Evolutionary conservation across 768 basidiomycete species (phyloP), one percentile per base, ranked within the genome.

Genomic region (Kockovaella imperatae): DNA sequence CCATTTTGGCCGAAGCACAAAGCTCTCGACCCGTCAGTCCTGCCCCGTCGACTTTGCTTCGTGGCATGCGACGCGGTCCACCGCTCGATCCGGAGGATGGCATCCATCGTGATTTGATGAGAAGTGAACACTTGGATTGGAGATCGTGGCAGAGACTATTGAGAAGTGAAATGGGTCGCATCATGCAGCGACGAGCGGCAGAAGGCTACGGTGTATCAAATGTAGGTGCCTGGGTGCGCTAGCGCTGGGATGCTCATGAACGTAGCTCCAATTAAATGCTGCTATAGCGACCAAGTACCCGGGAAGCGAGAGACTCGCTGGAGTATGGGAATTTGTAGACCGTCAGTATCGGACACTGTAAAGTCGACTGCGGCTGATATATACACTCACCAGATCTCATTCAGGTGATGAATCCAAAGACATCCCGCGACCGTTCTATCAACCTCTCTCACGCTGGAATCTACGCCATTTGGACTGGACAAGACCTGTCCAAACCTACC

Each of bases 371-470:
- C 21, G 26, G 3, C 15, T 23, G 4, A 35, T 28, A 32, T 32
- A 32, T 10, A n/a, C 7, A 25, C 42, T 45, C 14, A 32, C 34
- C 48, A 69, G 66, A 65, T 31, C 52, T 70, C 15, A 59, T 54
- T 18, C 42, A 50, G 13, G 47, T 59, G 25, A 70, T 68, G 66
- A 39, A 53, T 4, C 55, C 66, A 2, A 26, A 47, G 3, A 44
- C 47, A 25, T 55, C 64, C 11, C 39, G 45, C 14, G 28, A 45
- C n/a, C 45, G 54, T 26, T 47, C 39, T 5, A 58, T 48, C 47
- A 55, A 67, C 34, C 59, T 70, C 6, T 65, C 64, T 10, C 47
- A 68, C 30, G 53, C 57, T 41, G 69, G 69, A 6, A 53, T 70
- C 21, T 60, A 47, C 29, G 49, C 60, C 7, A 63, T 68, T 24